phyloP scores from a whole-genome alignment of 208 protist genomes.

The Trypanosoma mega region DNA sequence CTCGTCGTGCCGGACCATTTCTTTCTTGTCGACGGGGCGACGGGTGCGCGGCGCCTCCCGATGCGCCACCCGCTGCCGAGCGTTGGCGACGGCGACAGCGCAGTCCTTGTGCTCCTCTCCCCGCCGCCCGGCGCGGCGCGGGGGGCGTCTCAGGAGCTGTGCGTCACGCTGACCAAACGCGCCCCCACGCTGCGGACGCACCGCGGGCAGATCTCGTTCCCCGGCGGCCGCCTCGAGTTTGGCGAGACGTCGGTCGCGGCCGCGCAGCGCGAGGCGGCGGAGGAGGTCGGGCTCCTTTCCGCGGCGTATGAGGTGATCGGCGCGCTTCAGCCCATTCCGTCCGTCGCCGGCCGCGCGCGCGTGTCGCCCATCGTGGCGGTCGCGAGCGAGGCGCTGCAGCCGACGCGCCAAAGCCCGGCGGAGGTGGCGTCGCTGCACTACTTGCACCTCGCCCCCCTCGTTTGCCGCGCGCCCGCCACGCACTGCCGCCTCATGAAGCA shows the following conservation, averaged over 20 bases:
- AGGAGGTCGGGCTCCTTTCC: constrained; percentile 73
- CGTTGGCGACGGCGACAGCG: constrained; percentile 25
- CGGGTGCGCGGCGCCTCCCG: neutral
- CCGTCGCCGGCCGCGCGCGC: constrained; percentile 18
- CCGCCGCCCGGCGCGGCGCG: constrained; percentile 24
- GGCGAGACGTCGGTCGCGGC: constrained; percentile 51
- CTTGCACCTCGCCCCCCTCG: constrained; percentile 66
- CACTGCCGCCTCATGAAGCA: constrained; percentile 67
- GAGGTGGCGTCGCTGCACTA: constrained; percentile 86
- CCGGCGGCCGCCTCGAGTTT: constrained; percentile 59
- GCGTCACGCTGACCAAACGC: constrained; percentile 86
- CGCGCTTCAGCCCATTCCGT: constrained; percentile 45
- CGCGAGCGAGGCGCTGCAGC: constrained; percentile 26
- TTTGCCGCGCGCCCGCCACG: constrained; percentile 42
- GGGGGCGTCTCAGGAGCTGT: constrained; percentile 72
- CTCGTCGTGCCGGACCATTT: constrained; percentile 71
- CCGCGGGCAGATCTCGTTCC: constrained; percentile 82
- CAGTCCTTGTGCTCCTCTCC: constrained; percentile 69
- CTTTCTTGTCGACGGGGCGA: constrained; percentile 33
- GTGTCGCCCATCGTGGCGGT: constrained; percentile 71
- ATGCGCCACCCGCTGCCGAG: neutral
- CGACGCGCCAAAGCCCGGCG: constrained; percentile 51
- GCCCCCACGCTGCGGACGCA: constrained; percentile 51
- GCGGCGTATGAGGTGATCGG: constrained; percentile 53
- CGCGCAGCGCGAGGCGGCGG: constrained; percentile 70